Base-by-base conservation (phyloP, 345 rosid species). In the Dipteronia dyeriana region DNA sequence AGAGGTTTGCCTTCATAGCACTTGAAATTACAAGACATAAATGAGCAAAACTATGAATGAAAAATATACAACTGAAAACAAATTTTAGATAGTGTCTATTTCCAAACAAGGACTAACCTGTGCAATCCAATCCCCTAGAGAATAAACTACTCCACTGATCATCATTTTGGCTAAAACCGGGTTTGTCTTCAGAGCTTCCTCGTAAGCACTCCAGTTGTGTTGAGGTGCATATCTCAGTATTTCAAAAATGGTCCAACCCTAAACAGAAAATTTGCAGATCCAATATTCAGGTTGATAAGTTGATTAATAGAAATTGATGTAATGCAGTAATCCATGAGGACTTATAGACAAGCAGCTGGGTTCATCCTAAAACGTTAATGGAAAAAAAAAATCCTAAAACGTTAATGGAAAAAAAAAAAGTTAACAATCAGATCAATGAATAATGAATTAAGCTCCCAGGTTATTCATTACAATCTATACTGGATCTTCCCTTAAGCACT, bases 41-140 rank as follows among this genome's bases (percentile, higher is more conserved):
- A 38, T 13, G 60, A 43, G 67, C 41, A 26, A 71, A 74, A 71
- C 59, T 64, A 63, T 22, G 3, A 20, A 17, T 65, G 39, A 45
- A 68, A 34, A 10, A 67, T 38, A 47, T 8, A 72, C 8, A 49
- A 63, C 63, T 26, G 31, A 26, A 54, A 69, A 62, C 16, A 76
- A 23, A 41, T 47, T 34, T 41, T 0, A 68, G 38, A 38, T 7
- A 56, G 63, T 17, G 45, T 62, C 34, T 39, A 49, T 79, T 71
- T 19, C 10, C 22, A 9, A 70, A 39, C n/a, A 79, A 47, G 19
- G 47, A 75, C 85, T 49, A 63, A 91, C 97, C 97, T 93, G 99
- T 22, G 99, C 99, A 70, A 95, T 92, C 99, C 99, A 95, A 79
- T 95, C 99, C 62, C 99, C 98, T 16, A 93, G 19, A 20, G 97